Evolutionary conservation across 805 yeast genomes (phyloP).

Genomic region (Myxozyma mucilagina): DNA sequence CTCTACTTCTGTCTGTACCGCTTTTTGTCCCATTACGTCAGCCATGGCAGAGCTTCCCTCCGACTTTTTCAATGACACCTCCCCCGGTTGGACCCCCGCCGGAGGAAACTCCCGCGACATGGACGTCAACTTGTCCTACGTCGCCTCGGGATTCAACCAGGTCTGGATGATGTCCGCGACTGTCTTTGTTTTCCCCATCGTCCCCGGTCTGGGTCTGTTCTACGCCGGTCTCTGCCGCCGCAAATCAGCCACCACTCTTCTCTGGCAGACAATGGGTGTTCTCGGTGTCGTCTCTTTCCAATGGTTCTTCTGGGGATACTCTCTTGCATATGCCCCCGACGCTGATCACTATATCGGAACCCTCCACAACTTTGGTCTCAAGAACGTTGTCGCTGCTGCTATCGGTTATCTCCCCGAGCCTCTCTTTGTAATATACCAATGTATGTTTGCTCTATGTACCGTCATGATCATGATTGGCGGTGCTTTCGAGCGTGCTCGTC

Average conservation of each 20-base stretch:
- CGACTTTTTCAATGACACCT: conserved; percentile 28
- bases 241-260: conserved; percentile 88
- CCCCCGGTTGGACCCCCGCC: conserved; percentile 33
- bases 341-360: conserved; percentile 77
- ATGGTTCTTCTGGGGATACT: conserved; percentile 99
- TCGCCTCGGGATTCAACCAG: conserved; percentile 60
- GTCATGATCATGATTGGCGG: conserved; percentile 96
- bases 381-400: conserved; percentile 79
- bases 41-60: conserved; percentile 29
- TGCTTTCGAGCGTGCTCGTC: conserved; percentile 94
- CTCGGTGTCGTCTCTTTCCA: conserved; percentile 81
- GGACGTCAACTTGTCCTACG: conserved; percentile 61
- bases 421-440: conserved; percentile 86
- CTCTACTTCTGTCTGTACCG: neutral
- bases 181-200: conserved; percentile 85
- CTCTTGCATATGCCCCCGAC: conserved; percentile 76
- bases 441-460: conserved; percentile 93
- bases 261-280: conserved; percentile 94
- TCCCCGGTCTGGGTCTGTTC: conserved; percentile 91
- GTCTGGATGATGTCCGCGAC: conserved; percentile 69
- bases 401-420: conserved; percentile 78
- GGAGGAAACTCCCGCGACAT: conserved; percentile 71
- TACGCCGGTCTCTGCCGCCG: conserved; percentile 94
- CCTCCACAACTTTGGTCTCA: conserved; percentile 75
- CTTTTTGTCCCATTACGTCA: neutral